phyloP scores from a whole-genome alignment of 1,139 yeast genomes.

The Blastobotrys malaysiensis region DNA sequence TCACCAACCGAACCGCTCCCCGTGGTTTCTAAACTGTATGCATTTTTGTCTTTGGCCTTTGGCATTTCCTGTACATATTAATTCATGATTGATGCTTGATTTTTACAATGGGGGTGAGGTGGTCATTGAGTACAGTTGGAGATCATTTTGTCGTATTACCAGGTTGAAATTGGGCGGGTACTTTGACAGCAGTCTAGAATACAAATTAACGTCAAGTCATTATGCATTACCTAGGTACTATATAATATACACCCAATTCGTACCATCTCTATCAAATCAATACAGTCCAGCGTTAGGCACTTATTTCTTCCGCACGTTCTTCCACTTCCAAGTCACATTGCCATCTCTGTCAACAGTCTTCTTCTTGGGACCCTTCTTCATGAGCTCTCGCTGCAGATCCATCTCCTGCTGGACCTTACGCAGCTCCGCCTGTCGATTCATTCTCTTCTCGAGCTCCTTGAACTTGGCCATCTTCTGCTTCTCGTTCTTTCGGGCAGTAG shows the following conservation, averaged over 20 bases:
- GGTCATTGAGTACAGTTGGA: not conserved
- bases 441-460: slow-evolving; percentile 39
- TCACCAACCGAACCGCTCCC: slow-evolving; percentile 77
- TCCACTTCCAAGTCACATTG: slow-evolving; percentile 74
- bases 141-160: not conserved
- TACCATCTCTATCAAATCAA: not conserved
- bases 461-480: slow-evolving; percentile 56
- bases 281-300: not conserved
- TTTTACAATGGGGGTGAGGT: no score
- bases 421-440: slow-evolving; percentile 64
- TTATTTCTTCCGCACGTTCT: slow-evolving; percentile 71
- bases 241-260: not conserved
- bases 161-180: not conserved
- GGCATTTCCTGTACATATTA: not conserved
- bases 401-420: slow-evolving; percentile 63
- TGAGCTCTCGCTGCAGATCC: slow-evolving; percentile 74
- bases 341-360: slow-evolving; percentile 65
- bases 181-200: not conserved
- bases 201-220: not conserved
- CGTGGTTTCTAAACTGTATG: slow-evolving; percentile 52
- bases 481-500: slow-evolving; percentile 2
- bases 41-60: slow-evolving; percentile 3
- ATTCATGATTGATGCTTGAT: slow-evolving; percentile 1
- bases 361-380: slow-evolving; percentile 86
- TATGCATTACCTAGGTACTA: not conserved